Evolutionary conservation across 2,329 filamentous ascomycete species (phyloP).

Genomic region (Hymenoscyphus infarciens): DNA sequence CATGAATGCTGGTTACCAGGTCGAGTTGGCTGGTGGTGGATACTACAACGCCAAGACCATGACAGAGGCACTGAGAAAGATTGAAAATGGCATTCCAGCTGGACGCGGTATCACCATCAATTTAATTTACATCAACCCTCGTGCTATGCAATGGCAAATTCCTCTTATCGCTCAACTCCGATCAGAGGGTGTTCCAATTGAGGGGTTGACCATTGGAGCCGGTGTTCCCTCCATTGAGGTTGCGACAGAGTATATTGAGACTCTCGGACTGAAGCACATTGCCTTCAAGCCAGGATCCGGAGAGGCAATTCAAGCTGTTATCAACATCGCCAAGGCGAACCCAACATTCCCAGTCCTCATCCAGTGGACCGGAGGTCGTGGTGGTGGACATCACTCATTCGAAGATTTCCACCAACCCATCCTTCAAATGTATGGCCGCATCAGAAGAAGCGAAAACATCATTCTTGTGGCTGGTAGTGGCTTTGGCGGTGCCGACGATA

Average conservation of each 20-base stretch:
- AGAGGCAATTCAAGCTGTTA: slow-evolving; percentile 82
- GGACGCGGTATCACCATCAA: slow-evolving; percentile 88
- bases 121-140: slow-evolving; percentile 85
- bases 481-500: slow-evolving; percentile 85
- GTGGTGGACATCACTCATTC: slow-evolving; percentile 90
- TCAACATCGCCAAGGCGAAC: slow-evolving; percentile 93
- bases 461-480: slow-evolving; percentile 87
- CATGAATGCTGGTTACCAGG: slow-evolving; percentile 93
- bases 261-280: slow-evolving; percentile 88
- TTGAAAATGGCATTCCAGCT: slow-evolving; percentile 77
- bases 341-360: slow-evolving; percentile 88
- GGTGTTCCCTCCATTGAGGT: slow-evolving; percentile 93
- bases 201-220: slow-evolving; percentile 87
- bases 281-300: slow-evolving; percentile 89
- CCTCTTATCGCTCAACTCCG: slow-evolving; percentile 76
- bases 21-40: slow-evolving; percentile 84
- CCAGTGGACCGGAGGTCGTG: slow-evolving; percentile 93
- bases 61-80: slow-evolving; percentile 78
- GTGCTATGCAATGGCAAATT: slow-evolving; percentile 90
- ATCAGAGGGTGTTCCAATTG: slow-evolving; percentile 82
- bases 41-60: slow-evolving; percentile 82
- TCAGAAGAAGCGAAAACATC: slow-evolving; percentile 81
- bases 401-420: slow-evolving; percentile 95
- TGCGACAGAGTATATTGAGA: slow-evolving; percentile 90
- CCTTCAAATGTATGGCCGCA: slow-evolving; percentile 84